These are phyloP conservation scores for Dothistroma pini DNA, from an alignment of 2,329 filamentous ascomycete species.

Conservation along the genomic window DNA sequence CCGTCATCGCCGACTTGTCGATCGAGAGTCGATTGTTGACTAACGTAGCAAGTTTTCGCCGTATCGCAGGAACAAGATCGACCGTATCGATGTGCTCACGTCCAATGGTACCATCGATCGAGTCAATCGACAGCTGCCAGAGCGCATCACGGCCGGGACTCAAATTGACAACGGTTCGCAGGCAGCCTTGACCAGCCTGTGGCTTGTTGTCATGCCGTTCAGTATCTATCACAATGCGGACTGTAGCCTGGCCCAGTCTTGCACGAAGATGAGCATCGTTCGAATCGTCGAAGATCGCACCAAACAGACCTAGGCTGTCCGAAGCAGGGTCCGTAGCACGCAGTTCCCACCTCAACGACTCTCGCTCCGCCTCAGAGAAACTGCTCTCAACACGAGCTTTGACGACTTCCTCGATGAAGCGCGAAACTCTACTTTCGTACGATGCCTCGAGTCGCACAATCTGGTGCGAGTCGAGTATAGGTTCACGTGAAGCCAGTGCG, in stretches of 20 bases:
- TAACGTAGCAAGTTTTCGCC: constrained; percentile 27
- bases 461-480: constrained; percentile 26
- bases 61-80: constrained; percentile 58
- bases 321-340: constrained; percentile 61
- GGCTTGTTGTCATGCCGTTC: constrained; percentile 33
- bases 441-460: constrained; percentile 66
- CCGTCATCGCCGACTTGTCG: constrained; percentile 60
- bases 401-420: constrained; percentile 77
- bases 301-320: constrained; percentile 55
- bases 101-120: constrained; percentile 66
- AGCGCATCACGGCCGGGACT: constrained; percentile 52
- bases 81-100: constrained; percentile 69
- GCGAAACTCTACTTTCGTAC: constrained; percentile 73
- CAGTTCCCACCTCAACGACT: constrained; percentile 75
- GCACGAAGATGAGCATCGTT: constrained; percentile 60
- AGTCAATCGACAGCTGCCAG: constrained; percentile 57
- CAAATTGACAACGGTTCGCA: constrained; percentile 68
- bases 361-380: constrained; percentile 78
- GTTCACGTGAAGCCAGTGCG: constrained; percentile 20
- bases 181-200: constrained; percentile 49
- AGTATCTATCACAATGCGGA: constrained; percentile 69
- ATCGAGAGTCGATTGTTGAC: constrained; percentile 59
- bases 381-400: constrained; percentile 83
- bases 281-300: constrained; percentile 69
- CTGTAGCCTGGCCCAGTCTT: constrained; percentile 63